These are phyloP conservation scores for Ceratocystis colombiana DNA, from an alignment of 2,329 filamentous ascomycete species.

Conservation along the genomic window DNA sequence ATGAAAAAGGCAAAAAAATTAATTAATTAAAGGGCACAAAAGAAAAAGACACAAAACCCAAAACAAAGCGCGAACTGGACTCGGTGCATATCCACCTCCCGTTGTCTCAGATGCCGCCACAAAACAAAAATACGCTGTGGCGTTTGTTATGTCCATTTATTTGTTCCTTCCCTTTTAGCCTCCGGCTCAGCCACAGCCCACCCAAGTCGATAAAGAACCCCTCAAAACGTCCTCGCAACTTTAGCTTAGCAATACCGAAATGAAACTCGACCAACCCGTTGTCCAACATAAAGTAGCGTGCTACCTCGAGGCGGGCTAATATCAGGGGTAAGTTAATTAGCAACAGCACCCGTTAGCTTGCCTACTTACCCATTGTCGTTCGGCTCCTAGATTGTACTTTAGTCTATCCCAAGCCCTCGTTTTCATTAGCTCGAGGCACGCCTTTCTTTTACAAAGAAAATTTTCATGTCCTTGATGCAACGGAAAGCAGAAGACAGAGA, in stretches of 20 bases:
- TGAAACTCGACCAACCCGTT: not conserved
- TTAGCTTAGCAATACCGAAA: not conserved
- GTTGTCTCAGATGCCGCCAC: constrained; percentile 9
- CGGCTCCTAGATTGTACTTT: not conserved
- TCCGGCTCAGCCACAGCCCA: not conserved
- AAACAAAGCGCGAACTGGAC: constrained; percentile 5
- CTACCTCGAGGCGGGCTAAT: not conserved
- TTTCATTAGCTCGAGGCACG: no score
- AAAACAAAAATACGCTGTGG: not conserved
- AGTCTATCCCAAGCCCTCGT: not conserved
- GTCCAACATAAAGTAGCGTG: not conserved
- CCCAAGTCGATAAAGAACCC: not conserved
- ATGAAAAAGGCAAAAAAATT: no score
- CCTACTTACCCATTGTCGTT: not conserved
- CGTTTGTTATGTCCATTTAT: not conserved
- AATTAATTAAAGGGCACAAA: no score
- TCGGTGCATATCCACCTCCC: constrained; percentile 1
- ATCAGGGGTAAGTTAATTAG: constrained; percentile 12
- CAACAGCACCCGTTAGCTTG: not conserved
- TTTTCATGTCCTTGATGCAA: no score
- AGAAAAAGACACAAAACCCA: not conserved
- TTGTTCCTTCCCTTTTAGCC: no score
- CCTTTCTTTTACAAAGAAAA: no score
- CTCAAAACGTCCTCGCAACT: no score
- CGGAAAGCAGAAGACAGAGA: no score